phyloP scores from a whole-genome alignment of 2,329 filamentous ascomycete species.

The Arthrobotrys iridis region DNA sequence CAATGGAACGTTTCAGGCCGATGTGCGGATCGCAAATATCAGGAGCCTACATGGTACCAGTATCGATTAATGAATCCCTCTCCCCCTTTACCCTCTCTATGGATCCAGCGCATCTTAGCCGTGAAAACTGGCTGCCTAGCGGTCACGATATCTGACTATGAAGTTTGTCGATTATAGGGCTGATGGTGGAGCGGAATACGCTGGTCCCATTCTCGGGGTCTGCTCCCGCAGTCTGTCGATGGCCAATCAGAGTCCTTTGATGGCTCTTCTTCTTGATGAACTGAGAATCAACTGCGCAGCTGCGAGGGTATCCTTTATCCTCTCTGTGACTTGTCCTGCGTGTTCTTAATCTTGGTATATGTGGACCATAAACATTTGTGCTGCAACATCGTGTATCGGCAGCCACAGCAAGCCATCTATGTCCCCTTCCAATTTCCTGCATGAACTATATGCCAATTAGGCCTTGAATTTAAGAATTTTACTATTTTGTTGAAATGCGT shows the following conservation, averaged over 20 bases:
- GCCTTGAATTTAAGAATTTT: slow-evolving; percentile 1
- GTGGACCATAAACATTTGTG: neutral
- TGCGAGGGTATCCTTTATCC: neutral
- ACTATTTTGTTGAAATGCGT: neutral
- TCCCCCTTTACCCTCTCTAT: slow-evolving; percentile 9
- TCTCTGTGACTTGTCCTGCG: neutral
- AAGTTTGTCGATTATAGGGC: slow-evolving; percentile 30
- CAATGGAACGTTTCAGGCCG: neutral
- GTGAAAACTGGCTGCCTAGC: slow-evolving; percentile 39
- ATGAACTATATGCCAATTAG: neutral
- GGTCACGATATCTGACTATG: slow-evolving; percentile 11
- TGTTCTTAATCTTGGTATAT: slow-evolving; percentile 5
- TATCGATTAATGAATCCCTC: neutral
- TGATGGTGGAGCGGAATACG: slow-evolving; percentile 27
- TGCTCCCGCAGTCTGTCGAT: slow-evolving; percentile 23
- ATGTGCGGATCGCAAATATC: neutral
- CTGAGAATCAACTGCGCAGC: slow-evolving; percentile 16
- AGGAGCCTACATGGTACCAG: slow-evolving; percentile 18
- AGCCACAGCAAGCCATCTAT: slow-evolving; percentile 7
- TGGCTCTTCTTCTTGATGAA: neutral
- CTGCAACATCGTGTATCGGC: slow-evolving; percentile 24
- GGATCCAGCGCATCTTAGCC: slow-evolving; percentile 39
- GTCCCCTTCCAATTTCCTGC: slow-evolving; percentile 51
- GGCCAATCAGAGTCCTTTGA: slow-evolving; percentile 28
- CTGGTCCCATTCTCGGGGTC: slow-evolving; percentile 29